Evolutionary conservation across 2,329 filamentous ascomycete genomes (phyloP), one percentile per base, ranked within the genome.

Genomic region (Cladosporium sp.): DNA sequence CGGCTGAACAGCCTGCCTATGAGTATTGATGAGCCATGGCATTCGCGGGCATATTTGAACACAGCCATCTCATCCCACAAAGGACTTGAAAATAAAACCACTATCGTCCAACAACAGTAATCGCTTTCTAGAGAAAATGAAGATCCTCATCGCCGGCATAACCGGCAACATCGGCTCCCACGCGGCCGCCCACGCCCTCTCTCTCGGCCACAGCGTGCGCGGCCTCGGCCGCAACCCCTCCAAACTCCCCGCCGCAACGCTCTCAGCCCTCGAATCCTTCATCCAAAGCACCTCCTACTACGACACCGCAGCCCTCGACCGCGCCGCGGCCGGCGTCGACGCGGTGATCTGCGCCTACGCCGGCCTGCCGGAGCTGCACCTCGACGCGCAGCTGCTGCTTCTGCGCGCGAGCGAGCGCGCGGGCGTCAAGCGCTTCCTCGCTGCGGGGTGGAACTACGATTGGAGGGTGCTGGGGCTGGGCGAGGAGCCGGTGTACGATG

Each of bases 171-270:
- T 55, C 31, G 54, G 57, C 40, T 35, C 53, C 9, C 35, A 55
- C 19, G 49, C 57, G 7, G 54, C 55, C 49, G 35, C 19, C 7
- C 40, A 43, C 70, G 74, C 46, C 60, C 66, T 43, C 57, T 69
- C 16, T 66, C 46, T 69, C 28, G 63, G 67, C 54, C 74, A 74
- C 34, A 31, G 7, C 35, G 49, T 55, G 42, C 49, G 52, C 11
- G 54, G 44, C 46, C 46, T 53, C 28, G 54, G 59, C 79, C 79
- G 1, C 79, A 82, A 64, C 85, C 68, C 71, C 14, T 10, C 18
- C 2, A 57, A 56, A n/a, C 63, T 86, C 43, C 85, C 55, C 16
- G 31, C 13, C 5, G 34, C 52, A 14, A 40, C 50, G 11, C 11
- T 14, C n/a, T 16, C 14, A 8, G 31, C 32, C 2, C 46, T 56